Percentiles rank a stretch among this genome's conserved stretches.
Conservation (phyloP, 1,139 yeast genomes). For the Scheffersomyces quercinus region DNA sequence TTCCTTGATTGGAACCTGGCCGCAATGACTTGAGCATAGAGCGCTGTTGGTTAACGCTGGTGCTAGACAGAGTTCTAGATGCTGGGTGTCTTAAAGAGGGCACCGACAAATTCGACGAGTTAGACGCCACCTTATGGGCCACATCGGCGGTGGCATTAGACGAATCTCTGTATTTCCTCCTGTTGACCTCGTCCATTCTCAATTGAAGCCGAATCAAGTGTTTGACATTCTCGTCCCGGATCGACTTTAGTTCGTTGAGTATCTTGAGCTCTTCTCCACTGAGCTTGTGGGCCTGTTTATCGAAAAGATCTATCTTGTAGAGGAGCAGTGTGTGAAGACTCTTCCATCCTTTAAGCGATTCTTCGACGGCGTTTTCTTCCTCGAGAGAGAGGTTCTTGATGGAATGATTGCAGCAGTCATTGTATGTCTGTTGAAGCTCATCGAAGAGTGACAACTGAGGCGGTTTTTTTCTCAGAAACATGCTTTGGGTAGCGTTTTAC, state of each 20-base stretch:
- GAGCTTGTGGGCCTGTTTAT: constrained; percentile 36
- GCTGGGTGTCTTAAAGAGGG: constrained; percentile 30
- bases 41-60: constrained; percentile 11
- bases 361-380: constrained; percentile 51
- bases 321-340: constrained; percentile 61
- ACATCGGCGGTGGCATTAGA: neutral
- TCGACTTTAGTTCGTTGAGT: constrained; percentile 45
- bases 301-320: constrained; percentile 56
- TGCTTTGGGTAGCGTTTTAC: constrained; percentile 3
- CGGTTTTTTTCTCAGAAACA: constrained; percentile 57
- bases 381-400: constrained; percentile 59
- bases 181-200: constrained; percentile 38
- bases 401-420: constrained; percentile 59
- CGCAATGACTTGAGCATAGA: constrained; percentile 42
- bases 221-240: constrained; percentile 53
- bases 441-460: constrained; percentile 53
- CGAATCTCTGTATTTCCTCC: constrained; percentile 14
- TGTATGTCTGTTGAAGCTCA: constrained; percentile 60
- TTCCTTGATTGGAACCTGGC: constrained; percentile 14
- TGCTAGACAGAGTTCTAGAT: constrained; percentile 12
- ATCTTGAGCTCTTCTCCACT: constrained; percentile 44
- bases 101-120: constrained; percentile 12
- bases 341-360: constrained; percentile 73
- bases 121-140: neutral
- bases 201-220: constrained; percentile 47